phyloP scores from a whole-genome alignment of 495 filamentous ascomycete species.

The Peziza echinospora region DNA sequence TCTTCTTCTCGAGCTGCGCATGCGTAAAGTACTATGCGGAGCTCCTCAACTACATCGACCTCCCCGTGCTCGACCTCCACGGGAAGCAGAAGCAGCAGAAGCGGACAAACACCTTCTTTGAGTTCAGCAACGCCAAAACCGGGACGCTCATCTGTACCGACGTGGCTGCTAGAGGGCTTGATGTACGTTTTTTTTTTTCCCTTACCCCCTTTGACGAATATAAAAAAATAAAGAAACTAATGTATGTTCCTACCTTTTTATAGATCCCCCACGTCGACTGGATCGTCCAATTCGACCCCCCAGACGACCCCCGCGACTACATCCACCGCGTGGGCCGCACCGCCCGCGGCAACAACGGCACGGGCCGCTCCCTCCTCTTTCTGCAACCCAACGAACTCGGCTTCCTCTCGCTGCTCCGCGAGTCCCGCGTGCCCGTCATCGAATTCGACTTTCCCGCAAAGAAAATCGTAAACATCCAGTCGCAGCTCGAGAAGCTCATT shows the following conservation, averaged over 20 bases:
- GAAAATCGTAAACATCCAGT: constrained; percentile 87
- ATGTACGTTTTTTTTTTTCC: constrained; percentile 31
- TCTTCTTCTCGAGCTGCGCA: constrained; percentile 86
- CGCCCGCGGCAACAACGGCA: constrained; percentile 62
- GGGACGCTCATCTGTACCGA: constrained; percentile 91
- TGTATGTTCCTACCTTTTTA: not conserved
- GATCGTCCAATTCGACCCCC: constrained; percentile 90
- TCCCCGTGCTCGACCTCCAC: constrained; percentile 70
- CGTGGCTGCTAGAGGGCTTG: constrained; percentile 79
- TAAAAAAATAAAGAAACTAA: not conserved
- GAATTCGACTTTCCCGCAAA: constrained; percentile 87
- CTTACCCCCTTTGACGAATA: constrained; percentile 3
- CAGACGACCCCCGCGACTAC: constrained; percentile 78
- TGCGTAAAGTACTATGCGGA: constrained; percentile 90
- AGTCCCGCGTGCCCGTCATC: constrained; percentile 75
- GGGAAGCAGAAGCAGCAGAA: constrained; percentile 97
- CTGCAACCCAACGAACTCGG: constrained; percentile 79
- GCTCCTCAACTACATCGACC: constrained; percentile 85
- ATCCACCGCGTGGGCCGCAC: constrained; percentile 95
- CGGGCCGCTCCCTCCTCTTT: constrained; percentile 74
- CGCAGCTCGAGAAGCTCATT: constrained; percentile 83
- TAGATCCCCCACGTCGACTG: constrained; percentile 81
- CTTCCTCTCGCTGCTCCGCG: constrained; percentile 79
- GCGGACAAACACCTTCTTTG: constrained; percentile 93
- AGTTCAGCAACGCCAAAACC: constrained; percentile 83